Base-by-base conservation (phyloP, 2,329 filamentous ascomycete species). In the Paecilomyces fulvus region DNA sequence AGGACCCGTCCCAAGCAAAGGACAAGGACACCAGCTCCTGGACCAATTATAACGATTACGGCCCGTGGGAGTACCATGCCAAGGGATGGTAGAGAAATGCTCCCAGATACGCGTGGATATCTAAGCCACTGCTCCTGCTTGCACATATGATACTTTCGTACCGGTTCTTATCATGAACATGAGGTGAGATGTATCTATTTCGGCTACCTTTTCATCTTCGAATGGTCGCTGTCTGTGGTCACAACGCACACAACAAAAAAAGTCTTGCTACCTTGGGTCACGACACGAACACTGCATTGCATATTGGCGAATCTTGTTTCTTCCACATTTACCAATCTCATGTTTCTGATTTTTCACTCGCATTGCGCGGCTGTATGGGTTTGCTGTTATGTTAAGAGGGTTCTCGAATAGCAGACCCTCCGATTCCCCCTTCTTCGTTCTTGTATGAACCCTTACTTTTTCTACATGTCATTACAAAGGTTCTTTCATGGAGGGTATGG, bases 21-120 rank as follows among this genome's bases (percentile, higher is more conserved):
- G 77, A 79, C 56, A 77, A 83, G 76, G 75, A 87, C 76, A 66
- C 79, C 65, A 84, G 80, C 66, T 90, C 87, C 66, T 92, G 83
- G 84, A 94, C 94, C 71, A 85, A 94, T 65, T 94, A 91, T 73
- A 91, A 95, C 67, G 85, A 88, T 67, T 85, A 87, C 69, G 90
- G 90, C 49, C 83, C 89, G n/a, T 84, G 84, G 69, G 89, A 91
- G 66, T 95, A 94, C 75, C 88, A 95, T 70, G 82, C 86, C 61
- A 89, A 90, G 71, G 90, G 90, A 67, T 95, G 90, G 90, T 95
- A 83, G 61, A 56, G 10, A 53, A 53, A 28, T 30, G 37, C 30
- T 49, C 55, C 50, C n/a, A 20, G 25, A 8, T 57, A 54, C 58
- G 52, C 55, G 37, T 17, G 33, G 33, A n/a, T n/a, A 37, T 17